Base-by-base conservation (phyloP, 257 asterid genomes). In the Nicotiana otophora region DNA sequence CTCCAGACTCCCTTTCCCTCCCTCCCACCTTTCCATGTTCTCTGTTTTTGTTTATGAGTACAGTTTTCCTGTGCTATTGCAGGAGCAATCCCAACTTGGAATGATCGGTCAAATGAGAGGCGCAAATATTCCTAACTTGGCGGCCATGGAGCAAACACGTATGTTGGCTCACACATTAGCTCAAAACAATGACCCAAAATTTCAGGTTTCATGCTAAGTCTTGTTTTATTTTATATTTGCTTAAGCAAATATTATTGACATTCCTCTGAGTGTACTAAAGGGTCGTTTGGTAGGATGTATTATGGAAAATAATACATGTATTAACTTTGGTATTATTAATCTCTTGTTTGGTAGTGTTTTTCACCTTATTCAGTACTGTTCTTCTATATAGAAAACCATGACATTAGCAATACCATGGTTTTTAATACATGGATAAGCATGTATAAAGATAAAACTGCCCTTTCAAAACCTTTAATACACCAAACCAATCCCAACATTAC, bases 141-240 rank as follows among this genome's bases (percentile, higher is more conserved):
- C 97, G 83, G 93, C 97, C 75, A 89, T 92, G 96, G 97, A 96
- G 91, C 98, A 94, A 88, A 86, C 96, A 84, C 98, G 98, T 68
- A 90, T 91, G 94, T 90, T 96, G 69, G 99, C 99, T 31, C 93
- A 94, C 77, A 93, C 99, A 3, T 86, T 94, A 86, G 98, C 98
- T 89, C 98, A 93, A 85, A 94, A 93, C 85, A 91, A 87, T 70
- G 98, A 96, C 82, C 98, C 99, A 62, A 96, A 96, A 89, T 96
- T 96, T 89, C 99, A 96, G 98, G 98, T 96, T 82, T 72, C 46
- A 16, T 87, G 82, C 66, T 4, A 69, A 6, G 65, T 53, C 55
- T 51, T 19, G 10, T 19, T 16, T 66, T 31, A 4, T 23, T 53
- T 70, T 20, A 10, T 42, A 28, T 42, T 70, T 20, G 78, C n/a